phyloP scores from a whole-genome alignment of 495 filamentous ascomycete species.

The Penicillium turbatum region DNA sequence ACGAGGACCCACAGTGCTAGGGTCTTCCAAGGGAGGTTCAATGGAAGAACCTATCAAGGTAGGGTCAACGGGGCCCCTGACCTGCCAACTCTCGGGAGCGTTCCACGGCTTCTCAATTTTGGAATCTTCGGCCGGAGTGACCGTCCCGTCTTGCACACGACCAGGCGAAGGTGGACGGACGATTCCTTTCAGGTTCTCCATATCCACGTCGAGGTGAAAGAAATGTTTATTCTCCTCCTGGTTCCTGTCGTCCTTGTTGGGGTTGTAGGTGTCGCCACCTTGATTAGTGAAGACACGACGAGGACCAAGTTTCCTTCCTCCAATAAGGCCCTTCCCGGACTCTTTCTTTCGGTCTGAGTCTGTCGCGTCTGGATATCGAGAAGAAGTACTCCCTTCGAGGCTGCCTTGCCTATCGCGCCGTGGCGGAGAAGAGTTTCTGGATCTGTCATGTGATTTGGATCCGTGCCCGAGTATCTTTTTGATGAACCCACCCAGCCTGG shows the following conservation, averaged over 20 bases:
- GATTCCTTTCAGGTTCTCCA: conserved; percentile 80
- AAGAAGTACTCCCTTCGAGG: conserved; percentile 31
- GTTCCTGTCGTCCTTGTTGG: conserved; percentile 27
- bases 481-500: conserved; percentile 3
- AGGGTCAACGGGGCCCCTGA: conserved; percentile 68
- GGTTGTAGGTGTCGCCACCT: conserved; percentile 17
- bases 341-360: conserved; percentile 47
- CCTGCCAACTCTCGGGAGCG: conserved; percentile 91
- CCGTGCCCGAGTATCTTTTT: conserved; percentile 13
- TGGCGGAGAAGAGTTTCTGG: conserved; percentile 48
- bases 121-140: conserved; percentile 41
- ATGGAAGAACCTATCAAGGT: conserved; percentile 28
- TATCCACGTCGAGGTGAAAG: conserved; percentile 77
- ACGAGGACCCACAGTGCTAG: conserved; percentile 30
- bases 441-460: conserved; percentile 23
- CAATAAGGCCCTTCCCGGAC: conserved; percentile 35
- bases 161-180: conserved; percentile 41
- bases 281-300: conserved; percentile 59
- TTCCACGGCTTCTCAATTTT: conserved; percentile 54
- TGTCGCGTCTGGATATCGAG: conserved; percentile 24
- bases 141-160: conserved; percentile 33
- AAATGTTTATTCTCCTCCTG: conserved; percentile 36
- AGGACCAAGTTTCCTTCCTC: conserved; percentile 29
- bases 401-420: conserved; percentile 42
- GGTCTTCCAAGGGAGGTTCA: conserved; percentile 47